Conservation (phyloP, 176 grass and related monocot genomes). For the Echinochloa phyllopogon region DNA sequence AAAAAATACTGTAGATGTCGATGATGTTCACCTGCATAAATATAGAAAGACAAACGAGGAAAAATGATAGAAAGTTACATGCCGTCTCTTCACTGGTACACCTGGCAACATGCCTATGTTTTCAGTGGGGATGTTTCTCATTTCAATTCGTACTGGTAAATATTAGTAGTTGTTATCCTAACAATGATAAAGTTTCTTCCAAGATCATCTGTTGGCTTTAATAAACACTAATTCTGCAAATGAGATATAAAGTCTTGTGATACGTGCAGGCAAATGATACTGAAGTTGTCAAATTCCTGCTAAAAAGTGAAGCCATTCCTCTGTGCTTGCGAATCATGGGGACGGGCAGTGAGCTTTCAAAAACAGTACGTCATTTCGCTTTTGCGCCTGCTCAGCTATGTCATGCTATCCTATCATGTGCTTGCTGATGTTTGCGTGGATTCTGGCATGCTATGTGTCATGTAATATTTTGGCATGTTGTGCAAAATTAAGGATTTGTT, state of each 20-base stretch:
- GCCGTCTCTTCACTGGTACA: not conserved
- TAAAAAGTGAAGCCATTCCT: constrained; percentile 73
- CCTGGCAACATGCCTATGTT: not conserved
- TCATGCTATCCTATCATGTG: not conserved
- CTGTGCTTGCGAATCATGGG: constrained; percentile 76
- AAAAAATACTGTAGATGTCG: not conserved
- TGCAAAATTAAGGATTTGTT: not conserved
- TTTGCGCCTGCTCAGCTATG: constrained; percentile 27
- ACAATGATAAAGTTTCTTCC: not conserved
- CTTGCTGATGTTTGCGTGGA: not conserved
- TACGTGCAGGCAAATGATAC: constrained; percentile 63
- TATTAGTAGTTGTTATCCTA: too few relatives aligned
- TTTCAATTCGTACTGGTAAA: not conserved
- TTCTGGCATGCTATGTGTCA: not conserved
- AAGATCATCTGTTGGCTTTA: constrained; percentile 27
- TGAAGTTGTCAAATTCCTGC: constrained; percentile 65
- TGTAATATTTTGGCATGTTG: not conserved
- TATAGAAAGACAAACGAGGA: not conserved
- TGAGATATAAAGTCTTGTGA: constrained; percentile 19
- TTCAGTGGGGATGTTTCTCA: not conserved
- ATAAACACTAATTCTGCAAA: constrained; percentile 24
- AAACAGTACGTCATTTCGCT: constrained; percentile 64
- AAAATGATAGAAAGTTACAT: not conserved
- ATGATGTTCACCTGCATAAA: not conserved
- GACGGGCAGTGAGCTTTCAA: constrained; percentile 75